Evolutionary conservation across 495 filamentous ascomycete species (phyloP), one percentile per base, ranked within the genome.

Genomic region (Penicillium ucsense): DNA sequence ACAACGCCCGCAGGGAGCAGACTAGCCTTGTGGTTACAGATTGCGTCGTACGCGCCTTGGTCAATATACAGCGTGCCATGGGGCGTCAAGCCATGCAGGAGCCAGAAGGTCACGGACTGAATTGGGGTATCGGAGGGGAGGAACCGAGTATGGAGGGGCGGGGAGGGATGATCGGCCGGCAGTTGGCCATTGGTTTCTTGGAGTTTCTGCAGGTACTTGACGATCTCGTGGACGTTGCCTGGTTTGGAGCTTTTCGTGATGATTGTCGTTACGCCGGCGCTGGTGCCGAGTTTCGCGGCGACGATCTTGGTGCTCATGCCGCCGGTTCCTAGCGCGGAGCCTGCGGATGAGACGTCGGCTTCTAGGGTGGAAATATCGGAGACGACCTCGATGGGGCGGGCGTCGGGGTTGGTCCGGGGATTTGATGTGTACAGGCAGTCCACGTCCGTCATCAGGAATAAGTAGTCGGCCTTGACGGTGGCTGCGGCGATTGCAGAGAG

Each of bases 371-470:
- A 71, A 38, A 97, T 94, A 57, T 97, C 90, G 41, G 92, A 85
- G 5, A 98, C 89, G 1, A 95, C 85, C 54, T 94, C 86, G 53
- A 98, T 95, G 1, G 92, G 80, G 57, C 85, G 73, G 11, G 92
- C 92, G 52, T 95, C 84, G 1, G 87, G 81, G 52, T 94, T 69
- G 6, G 77, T 85, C 11, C 92, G 76, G 0, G 92, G 92, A 52
- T 98, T 98, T 54, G 91, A 89, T 59, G 94, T 89, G 64, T 97
- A 98, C 10, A 98, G 74, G 58, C 89, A 96, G 61, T 98, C 92
- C 37, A 98, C 92, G 60, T 98, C 92, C 7, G 92, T 98, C 92
- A 98, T 98, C 38, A 98, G 74, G 66, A 98, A 98, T 9, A 98
- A 79, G 54, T 95, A 91, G 62, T 98, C 88, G 38, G 92, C 92